phyloP scores from a whole-genome alignment of 1,139 yeast genomes.

The Magnusiomyces sp. region DNA sequence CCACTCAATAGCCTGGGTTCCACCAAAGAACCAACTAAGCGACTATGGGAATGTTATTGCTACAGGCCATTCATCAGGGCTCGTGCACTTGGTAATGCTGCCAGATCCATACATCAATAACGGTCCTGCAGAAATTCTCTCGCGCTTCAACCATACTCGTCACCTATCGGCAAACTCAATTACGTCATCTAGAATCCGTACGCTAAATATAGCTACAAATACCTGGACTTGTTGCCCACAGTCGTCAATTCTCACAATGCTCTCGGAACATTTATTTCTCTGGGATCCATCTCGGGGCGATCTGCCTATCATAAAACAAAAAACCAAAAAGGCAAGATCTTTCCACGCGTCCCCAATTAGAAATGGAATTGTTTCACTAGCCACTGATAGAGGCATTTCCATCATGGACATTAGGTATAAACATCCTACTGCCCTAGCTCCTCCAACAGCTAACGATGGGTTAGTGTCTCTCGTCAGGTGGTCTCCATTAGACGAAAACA shows the following conservation, averaged over 20 bases:
- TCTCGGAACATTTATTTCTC: conserved; percentile 54
- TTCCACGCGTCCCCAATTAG: conserved; percentile 45
- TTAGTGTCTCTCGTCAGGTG: conserved; percentile 46
- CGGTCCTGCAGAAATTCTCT: conserved; percentile 60
- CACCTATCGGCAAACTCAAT: conserved; percentile 35
- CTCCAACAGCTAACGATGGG: conserved; percentile 34
- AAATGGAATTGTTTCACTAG: conserved; percentile 50
- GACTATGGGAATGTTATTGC: conserved; percentile 38
- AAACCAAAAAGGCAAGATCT: conserved; percentile 43
- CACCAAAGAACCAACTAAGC: conserved; percentile 31
- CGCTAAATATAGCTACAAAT: conserved; percentile 33
- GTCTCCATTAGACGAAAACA: conserved; percentile 52
- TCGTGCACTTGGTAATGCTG: conserved; percentile 57
- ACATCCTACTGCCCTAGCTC: conserved; percentile 35
- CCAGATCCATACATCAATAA: conserved; percentile 45
- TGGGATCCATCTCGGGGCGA: conserved; percentile 63
- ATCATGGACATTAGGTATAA: conserved; percentile 53
- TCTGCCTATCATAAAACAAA: conserved; percentile 46
- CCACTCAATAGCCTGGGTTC: conserved; percentile 57
- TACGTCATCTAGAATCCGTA: conserved; percentile 30
- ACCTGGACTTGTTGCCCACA: conserved; percentile 37
- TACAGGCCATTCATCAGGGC: conserved; percentile 70
- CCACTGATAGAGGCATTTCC: conserved; percentile 65
- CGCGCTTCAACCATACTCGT: conserved; percentile 64
- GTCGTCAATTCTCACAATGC: conserved; percentile 46